Percentiles rank a stretch among this genome's conserved stretches.
phyloP scores from a whole-genome alignment of 768 basidiomycete species.

The Ramaria sp. region DNA sequence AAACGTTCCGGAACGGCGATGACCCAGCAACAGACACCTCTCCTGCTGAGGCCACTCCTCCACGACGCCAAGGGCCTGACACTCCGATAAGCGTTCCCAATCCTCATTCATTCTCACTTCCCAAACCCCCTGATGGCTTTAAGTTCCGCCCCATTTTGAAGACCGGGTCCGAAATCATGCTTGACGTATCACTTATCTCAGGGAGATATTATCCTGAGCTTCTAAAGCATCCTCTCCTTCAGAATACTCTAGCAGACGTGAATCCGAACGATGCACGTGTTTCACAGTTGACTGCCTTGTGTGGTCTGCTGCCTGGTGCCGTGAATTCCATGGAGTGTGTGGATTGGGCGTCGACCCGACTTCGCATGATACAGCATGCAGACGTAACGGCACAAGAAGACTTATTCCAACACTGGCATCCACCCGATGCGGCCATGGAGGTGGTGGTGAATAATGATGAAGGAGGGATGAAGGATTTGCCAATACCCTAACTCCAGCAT shows the following conservation, averaged over 20 bases:
- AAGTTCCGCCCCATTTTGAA: constrained; percentile 58
- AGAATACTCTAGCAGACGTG: constrained; percentile 6
- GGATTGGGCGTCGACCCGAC: constrained; percentile 1
- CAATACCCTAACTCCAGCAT: too few relatives aligned
- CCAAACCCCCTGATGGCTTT: constrained; percentile 56
- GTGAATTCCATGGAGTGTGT: constrained; percentile 7
- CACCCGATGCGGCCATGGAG: not conserved
- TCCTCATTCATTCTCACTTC: constrained; percentile 33
- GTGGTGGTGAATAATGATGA: not conserved
- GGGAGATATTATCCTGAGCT: constrained; percentile 77
- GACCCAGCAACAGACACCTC: not conserved
- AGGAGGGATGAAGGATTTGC: not conserved
- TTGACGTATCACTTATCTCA: constrained; percentile 61
- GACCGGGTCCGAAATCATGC: constrained; percentile 49
- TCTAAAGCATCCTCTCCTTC: constrained; percentile 52
- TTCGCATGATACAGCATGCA: not conserved
- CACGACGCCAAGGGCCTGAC: constrained; percentile 27
- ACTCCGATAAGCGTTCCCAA: constrained; percentile 11
- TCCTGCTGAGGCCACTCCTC: constrained; percentile 9
- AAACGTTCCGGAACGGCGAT: not conserved
- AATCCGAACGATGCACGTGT: not conserved
- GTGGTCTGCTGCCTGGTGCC: constrained; percentile 3
- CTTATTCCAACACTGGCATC: constrained; percentile 4
- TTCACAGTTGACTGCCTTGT: not conserved
- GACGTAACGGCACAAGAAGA: constrained; percentile 3